Conservation (phyloP, 1,284 basidiomycete species). For the Rhodotorula sp. region DNA sequence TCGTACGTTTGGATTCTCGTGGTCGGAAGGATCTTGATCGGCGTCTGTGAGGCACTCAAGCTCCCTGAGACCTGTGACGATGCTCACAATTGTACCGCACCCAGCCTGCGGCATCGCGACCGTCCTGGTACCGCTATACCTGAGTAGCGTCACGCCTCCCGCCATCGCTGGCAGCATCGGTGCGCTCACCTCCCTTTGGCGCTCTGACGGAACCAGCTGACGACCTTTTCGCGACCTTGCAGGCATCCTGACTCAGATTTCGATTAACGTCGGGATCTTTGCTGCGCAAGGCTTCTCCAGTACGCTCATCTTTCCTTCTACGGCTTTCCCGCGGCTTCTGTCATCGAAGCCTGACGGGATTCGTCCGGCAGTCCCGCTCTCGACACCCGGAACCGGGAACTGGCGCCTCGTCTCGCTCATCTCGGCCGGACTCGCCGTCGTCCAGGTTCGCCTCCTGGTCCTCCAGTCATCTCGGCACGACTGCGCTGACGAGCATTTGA, state of each 20-base stretch:
- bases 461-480: background rate
- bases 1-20: slow-evolving; percentile 26
- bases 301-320: slow-evolving; percentile 7
- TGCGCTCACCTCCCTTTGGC: background rate
- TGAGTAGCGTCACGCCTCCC: slow-evolving; percentile 49
- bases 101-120: slow-evolving; percentile 49
- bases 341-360: background rate
- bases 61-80: background rate
- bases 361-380: slow-evolving; percentile 31
- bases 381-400: slow-evolving; percentile 21
- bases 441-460: slow-evolving; percentile 12
- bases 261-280: slow-evolving; percentile 45
- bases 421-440: slow-evolving; percentile 11
- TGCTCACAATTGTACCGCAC: background rate
- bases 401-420: slow-evolving; percentile 39
- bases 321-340: too few relatives aligned
- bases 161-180: slow-evolving; percentile 47
- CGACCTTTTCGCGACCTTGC: background rate
- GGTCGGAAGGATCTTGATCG: slow-evolving; percentile 44
- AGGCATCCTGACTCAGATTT: slow-evolving; percentile 51
- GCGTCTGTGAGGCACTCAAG: slow-evolving; percentile 40
- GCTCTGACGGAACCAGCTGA: background rate
- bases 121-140: slow-evolving; percentile 50
- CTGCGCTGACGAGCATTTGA: too few relatives aligned
- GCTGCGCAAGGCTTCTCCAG: slow-evolving; percentile 42